Percentiles rank a stretch among this genome's conserved stretches.
Evolutionary conservation across 805 yeast species (phyloP).

Genomic region (Cyberlindnera mycetangii): DNA sequence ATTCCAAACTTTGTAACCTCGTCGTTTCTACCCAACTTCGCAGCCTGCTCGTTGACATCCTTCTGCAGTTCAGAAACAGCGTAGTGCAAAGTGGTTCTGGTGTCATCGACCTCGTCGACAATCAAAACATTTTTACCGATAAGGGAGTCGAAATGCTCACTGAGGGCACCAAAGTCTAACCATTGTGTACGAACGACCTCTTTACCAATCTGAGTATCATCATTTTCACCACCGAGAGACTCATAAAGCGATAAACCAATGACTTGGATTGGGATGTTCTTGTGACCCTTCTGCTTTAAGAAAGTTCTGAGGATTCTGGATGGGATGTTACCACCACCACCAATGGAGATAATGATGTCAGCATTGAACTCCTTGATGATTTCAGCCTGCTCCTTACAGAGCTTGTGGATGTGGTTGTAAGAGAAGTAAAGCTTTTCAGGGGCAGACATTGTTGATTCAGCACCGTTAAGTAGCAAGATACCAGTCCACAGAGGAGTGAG

Average conservation of each 20-base stretch:
- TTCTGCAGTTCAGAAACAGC: slow-evolving; percentile 71
- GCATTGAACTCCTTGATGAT: slow-evolving; percentile 42
- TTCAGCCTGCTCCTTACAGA: slow-evolving; percentile 67
- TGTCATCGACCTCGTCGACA: slow-evolving; percentile 90
- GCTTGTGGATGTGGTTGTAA: slow-evolving; percentile 78
- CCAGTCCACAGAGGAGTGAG: neutral
- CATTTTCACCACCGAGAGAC: slow-evolving; percentile 44
- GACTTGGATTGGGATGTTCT: slow-evolving; percentile 69
- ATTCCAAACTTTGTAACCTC: slow-evolving; percentile 68
- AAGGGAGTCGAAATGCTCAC: slow-evolving; percentile 66
- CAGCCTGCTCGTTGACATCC: slow-evolving; percentile 57
- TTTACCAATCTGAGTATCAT: slow-evolving; percentile 56
- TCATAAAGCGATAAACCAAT: slow-evolving; percentile 66
- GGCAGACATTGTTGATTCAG: slow-evolving; percentile 3
- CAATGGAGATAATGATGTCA: slow-evolving; percentile 63
- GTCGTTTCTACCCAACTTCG: slow-evolving; percentile 51
- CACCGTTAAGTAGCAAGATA: neutral
- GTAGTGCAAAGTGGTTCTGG: slow-evolving; percentile 85
- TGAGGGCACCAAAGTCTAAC: slow-evolving; percentile 77
- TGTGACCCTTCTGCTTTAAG: slow-evolving; percentile 53
- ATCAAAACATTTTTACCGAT: slow-evolving; percentile 79
- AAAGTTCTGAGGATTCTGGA: slow-evolving; percentile 60
- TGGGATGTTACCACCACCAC: slow-evolving; percentile 75
- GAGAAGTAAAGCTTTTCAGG: slow-evolving; percentile 58
- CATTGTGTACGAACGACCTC: slow-evolving; percentile 88